A percentile compares a stretch with the other conserved stretches of the same genome.
Evolutionary conservation across 2,329 filamentous ascomycete genomes (phyloP).

Genomic region (Sporothrix mexicana): DNA sequence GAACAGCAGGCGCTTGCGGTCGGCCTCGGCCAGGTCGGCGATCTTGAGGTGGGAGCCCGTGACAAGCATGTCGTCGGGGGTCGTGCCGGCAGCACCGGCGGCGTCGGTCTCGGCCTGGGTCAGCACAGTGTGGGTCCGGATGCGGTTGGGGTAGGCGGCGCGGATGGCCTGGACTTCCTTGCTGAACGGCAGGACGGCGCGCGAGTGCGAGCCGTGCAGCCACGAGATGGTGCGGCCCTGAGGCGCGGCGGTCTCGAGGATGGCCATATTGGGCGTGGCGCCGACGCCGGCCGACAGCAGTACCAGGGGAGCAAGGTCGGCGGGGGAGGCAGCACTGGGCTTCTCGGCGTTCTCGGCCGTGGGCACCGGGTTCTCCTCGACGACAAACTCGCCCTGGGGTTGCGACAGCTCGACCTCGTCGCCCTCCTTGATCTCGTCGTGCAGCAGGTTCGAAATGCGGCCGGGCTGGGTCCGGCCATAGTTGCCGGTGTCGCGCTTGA

Average conservation of each 20-base stretch:
- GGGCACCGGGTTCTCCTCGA: slow-evolving; percentile 53
- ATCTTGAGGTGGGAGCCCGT: slow-evolving; percentile 64
- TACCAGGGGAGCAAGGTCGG: slow-evolving; percentile 59
- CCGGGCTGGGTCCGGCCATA: slow-evolving; percentile 49
- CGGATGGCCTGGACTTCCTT: slow-evolving; percentile 54
- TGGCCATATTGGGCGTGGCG: slow-evolving; percentile 68
- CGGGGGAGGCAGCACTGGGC: not conserved
- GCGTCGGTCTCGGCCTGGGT: slow-evolving; percentile 48
- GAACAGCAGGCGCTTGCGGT: slow-evolving; percentile 59
- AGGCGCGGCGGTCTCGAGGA: slow-evolving; percentile 61
- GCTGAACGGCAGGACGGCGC: slow-evolving; percentile 61
- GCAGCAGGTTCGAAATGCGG: slow-evolving; percentile 60
- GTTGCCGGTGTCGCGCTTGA: slow-evolving; percentile 66
- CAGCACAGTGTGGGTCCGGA: slow-evolving; percentile 64
- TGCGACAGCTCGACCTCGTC: slow-evolving; percentile 61
- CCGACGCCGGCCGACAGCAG: slow-evolving; percentile 73
- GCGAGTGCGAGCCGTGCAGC: slow-evolving; percentile 64
- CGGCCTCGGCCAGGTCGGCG: slow-evolving; percentile 60
- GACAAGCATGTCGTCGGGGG: slow-evolving; percentile 42
- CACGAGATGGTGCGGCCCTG: slow-evolving; percentile 60
- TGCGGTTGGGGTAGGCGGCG: slow-evolving; percentile 50
- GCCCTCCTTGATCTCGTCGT: slow-evolving; percentile 55
- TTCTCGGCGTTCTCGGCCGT: slow-evolving; percentile 37
- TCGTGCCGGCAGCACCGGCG: slow-evolving; percentile 41
- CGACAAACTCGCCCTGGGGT: slow-evolving; percentile 66